Base-by-base conservation (phyloP, 2,329 filamentous ascomycete species). In the Biscogniauxia mediterranea region DNA sequence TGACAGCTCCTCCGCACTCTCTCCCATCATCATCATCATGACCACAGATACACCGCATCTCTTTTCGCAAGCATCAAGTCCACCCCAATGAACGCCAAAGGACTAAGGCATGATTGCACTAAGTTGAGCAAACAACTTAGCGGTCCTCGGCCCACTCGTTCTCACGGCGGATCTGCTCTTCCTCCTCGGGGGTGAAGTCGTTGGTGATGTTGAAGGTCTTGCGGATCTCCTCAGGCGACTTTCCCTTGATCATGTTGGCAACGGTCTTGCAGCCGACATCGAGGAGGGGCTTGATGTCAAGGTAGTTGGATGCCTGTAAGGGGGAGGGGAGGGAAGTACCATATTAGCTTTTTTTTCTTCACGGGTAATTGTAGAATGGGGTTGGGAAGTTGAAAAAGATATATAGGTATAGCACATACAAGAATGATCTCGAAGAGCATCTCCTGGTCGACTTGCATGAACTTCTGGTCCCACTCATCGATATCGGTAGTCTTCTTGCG, bases 151-250 rank as follows among this genome's bases (percentile, higher is more conserved):
- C 91, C 91, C 91, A 95, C 79, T 95, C 91, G 76, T 95, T 95
- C 83, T 95, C 91, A 3, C 91, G 87, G 60, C 91, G 89, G 66
- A 95, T 99, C 84, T 99, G 95, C 75, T 99, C 95, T 79, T 99
- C 95, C 81, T 99, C 95, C 79, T 99, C 95, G 2, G 94, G 92
- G 0, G 95, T 98, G 81, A 99, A 99, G 78, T 99, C 95, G 72
- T 99, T 99, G 73, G 96, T 95, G 73, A 99, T 99, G 81, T 99
- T 99, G 83, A 99, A 99, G 0, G 95, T 99, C 85, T 98, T 99
- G 56, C 95, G 91, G 72, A 99, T 99, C 82, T 99, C 95, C 77
- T 99, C 95, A 2, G 95, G 95, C 0, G 93, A 97, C 85, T 99
- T 99, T 81, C 95, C 95, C 90, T 99, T 99, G 84, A 99, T 99